phyloP scores from a whole-genome alignment of 31 red algal species.

The Bonnemaisonia californica region DNA sequence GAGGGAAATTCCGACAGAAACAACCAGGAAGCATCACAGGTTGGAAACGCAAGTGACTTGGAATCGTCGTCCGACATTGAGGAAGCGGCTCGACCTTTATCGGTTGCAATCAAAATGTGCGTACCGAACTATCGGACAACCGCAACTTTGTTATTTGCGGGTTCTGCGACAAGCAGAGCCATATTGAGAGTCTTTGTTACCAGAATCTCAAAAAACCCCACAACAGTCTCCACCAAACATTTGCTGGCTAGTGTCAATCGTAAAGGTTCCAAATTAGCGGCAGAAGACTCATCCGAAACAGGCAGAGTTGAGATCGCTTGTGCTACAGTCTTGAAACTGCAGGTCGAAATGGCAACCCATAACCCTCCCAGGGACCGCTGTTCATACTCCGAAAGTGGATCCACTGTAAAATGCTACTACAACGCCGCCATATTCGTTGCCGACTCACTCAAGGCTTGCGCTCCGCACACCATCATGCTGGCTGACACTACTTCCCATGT shows the following conservation, averaged over 20 bases:
- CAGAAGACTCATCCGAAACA: background rate
- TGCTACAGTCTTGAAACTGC: background rate
- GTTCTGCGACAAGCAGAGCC: too few species aligned
- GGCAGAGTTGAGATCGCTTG: background rate
- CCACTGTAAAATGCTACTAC: background rate
- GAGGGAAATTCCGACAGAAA: background rate
- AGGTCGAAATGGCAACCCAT: background rate
- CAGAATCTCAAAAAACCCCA: too few species aligned
- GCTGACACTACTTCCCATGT: background rate
- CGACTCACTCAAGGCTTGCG: background rate
- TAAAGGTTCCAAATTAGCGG: background rate
- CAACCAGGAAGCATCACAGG: too few species aligned
- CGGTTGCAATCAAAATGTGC: too few species aligned
- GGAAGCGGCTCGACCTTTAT: too few species aligned
- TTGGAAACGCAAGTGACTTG: too few species aligned
- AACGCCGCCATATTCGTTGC: background rate
- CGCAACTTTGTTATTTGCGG: too few species aligned
- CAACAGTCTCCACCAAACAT: background rate
- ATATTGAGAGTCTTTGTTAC: too few species aligned
- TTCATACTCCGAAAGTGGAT: background rate
- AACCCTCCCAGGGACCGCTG: background rate
- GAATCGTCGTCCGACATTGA: too few species aligned
- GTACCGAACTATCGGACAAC: too few species aligned
- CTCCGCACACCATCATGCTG: background rate
- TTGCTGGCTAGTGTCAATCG: background rate